Evolutionary conservation across 768 basidiomycete species (phyloP).

Genomic region (Lentinula raphanica): DNA sequence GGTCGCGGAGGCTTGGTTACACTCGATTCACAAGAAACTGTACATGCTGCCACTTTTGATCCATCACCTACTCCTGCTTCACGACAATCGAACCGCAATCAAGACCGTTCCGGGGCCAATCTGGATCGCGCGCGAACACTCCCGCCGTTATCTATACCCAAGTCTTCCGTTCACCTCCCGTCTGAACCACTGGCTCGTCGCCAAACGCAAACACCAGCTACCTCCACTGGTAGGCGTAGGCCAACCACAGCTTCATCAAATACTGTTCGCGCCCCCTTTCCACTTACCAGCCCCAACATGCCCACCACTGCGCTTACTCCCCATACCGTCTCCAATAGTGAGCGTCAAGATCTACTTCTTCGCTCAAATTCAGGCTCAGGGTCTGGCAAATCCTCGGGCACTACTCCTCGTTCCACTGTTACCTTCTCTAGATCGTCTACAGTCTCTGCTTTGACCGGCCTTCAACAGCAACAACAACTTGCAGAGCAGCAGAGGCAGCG

Average conservation of each 20-base stretch:
- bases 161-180: slow-evolving; percentile 53
- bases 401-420: slow-evolving; percentile 25
- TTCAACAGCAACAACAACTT: slow-evolving; percentile 34
- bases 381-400: slow-evolving; percentile 2
- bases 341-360: slow-evolving; percentile 22
- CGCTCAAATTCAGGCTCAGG: slow-evolving; percentile 38
- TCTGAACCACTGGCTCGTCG: slow-evolving; percentile 38
- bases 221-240: background rate
- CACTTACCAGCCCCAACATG: slow-evolving; percentile 47
- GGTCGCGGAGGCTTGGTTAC: slow-evolving; percentile 33
- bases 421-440: slow-evolving; percentile 65
- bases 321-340: slow-evolving; percentile 42
- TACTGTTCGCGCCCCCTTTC: slow-evolving; percentile 48
- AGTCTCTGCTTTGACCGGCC: slow-evolving; percentile 46
- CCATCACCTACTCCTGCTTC: slow-evolving; percentile 41
- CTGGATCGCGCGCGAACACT: slow-evolving; percentile 41
- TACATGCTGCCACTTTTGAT: slow-evolving; percentile 30
- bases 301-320: slow-evolving; percentile 65
- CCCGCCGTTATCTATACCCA: slow-evolving; percentile 48
- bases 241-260: slow-evolving; percentile 6
- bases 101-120: slow-evolving; percentile 13
- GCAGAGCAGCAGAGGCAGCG: slow-evolving; percentile 1
- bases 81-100: slow-evolving; percentile 16
- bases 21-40: slow-evolving; percentile 38
- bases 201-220: background rate